Evolutionary conservation across 768 basidiomycete genomes (phyloP), one percentile per base, ranked within the genome.

Genomic region (Cystoderma amianthinum): DNA sequence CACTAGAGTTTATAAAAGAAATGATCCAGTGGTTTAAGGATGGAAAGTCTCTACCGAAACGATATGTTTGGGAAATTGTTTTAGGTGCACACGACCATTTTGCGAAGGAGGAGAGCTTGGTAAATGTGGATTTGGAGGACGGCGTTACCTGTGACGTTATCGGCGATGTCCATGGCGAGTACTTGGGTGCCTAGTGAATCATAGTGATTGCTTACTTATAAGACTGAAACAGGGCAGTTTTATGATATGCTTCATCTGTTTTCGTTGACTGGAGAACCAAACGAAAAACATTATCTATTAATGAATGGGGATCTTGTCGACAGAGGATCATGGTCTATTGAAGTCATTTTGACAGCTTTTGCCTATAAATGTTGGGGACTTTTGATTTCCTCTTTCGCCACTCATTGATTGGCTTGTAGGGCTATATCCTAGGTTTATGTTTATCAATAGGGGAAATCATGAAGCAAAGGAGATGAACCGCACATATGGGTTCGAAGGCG

Each of bases 251-350:
- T 94, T 40, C 83, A 98, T 64, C 69, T 99, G 13, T 79, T 85
- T 51, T 80, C 80, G 1, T 68, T 96, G 49, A 96, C 94, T 0
- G 91, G 88, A 12, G 74, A 80, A 42, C 96, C 96, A 10, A 82
- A 69, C 41, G 76, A 87, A 42, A 81, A 78, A n/a, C 95, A 97
- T 50, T 83, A 82, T 51, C 59, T 93, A 36, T 63, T 94, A 38
- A 92, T 93, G 83, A 92, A 91, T 57, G 89, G 93, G 7, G 95
- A 99, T 68, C 82, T 98, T 36, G 95, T 99, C 25, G 95, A 99
- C 60, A 80, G 95, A 46, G 94, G 94, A n/a, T 89, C 86, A 19
- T 93, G 90, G 89, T 89, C 86, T 9, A 82, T 90, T 43, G 92
- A 93, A 61, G 89, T 98, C 44, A 92, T 94, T 44, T 65, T 98